phyloP scores from a whole-genome alignment of 2,329 filamentous ascomycete species.

The Phyllosticta ampelicida region DNA sequence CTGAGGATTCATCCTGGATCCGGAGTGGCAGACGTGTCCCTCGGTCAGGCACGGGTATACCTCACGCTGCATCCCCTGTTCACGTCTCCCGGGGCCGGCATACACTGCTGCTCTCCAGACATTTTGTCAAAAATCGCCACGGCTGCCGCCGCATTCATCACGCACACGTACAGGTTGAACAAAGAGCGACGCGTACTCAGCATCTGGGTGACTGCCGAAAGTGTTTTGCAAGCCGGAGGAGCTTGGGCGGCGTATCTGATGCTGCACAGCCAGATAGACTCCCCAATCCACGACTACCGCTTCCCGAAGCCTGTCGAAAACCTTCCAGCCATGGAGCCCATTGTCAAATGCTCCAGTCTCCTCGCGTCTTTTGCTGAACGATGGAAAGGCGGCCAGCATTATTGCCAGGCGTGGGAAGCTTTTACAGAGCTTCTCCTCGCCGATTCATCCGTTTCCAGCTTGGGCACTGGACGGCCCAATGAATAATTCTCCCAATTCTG shows the following conservation, averaged over 20 bases:
- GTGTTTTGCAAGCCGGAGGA: conserved; percentile 9
- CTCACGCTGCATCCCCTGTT: conserved; percentile 3
- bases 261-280: conserved; percentile 5
- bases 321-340: not conserved
- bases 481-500: not conserved
- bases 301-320: not conserved
- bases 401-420: conserved; percentile 3
- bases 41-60: conserved; percentile 5
- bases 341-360: conserved; percentile 1
- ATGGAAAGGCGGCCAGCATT: not conserved
- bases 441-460: not conserved
- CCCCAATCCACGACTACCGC: not conserved
- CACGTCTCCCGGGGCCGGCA: not conserved
- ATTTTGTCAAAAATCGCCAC: not conserved
- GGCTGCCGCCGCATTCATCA: not conserved
- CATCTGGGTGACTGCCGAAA: conserved; percentile 1
- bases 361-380: conserved; percentile 5
- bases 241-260: conserved; percentile 9
- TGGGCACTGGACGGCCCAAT: not conserved
- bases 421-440: conserved; percentile 3
- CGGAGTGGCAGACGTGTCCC: not conserved
- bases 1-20: not conserved
- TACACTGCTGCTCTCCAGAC: conserved; percentile 1
- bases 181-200: conserved; percentile 2
- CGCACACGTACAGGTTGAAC: conserved; percentile 2